These are phyloP conservation scores for Aspergillus carbonarius DNA, from an alignment of 2,329 filamentous ascomycete species.

Conservation along the genomic window DNA sequence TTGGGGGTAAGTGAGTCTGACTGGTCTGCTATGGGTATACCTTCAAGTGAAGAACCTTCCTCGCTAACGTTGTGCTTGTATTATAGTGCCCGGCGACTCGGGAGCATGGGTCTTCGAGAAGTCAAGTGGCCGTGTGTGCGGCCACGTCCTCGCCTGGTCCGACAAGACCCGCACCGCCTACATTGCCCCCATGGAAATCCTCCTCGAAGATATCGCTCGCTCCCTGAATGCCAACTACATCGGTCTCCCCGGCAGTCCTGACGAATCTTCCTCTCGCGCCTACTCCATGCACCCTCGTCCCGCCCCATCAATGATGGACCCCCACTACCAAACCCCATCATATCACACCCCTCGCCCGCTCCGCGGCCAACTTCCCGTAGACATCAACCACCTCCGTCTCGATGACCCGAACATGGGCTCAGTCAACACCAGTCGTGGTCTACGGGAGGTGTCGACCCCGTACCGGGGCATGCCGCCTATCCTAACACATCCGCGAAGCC, in stretches of 20 bases:
- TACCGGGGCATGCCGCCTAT: constrained; percentile 28
- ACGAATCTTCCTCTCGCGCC: constrained; percentile 22
- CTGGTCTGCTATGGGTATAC: constrained; percentile 1
- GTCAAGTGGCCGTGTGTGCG: constrained; percentile 74
- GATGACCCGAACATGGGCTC: constrained; percentile 20
- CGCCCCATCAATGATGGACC: constrained; percentile 6
- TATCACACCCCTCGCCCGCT: constrained; percentile 24
- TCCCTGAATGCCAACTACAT: constrained; percentile 70
- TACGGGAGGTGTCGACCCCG: constrained; percentile 24
- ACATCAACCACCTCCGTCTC: constrained; percentile 25
- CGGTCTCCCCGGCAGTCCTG: constrained; percentile 61
- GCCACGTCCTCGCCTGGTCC: constrained; percentile 88
- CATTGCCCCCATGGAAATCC: constrained; percentile 91
- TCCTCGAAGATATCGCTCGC: constrained; percentile 80
- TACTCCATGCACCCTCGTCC: constrained; percentile 22
- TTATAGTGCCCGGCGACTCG: constrained; percentile 75
- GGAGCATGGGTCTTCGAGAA: constrained; percentile 91
- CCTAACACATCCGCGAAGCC: constrained; percentile 34
- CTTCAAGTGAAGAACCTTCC: not conserved
- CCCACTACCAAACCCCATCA: constrained; percentile 20
- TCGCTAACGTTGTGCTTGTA: constrained; percentile 4
- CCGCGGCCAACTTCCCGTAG: constrained; percentile 29
- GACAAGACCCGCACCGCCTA: constrained; percentile 78
- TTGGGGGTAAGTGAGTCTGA: constrained; percentile 49
- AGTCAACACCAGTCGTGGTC: constrained; percentile 20